A percentile compares a stretch with the other conserved stretches of the same genome.
phyloP scores from a whole-genome alignment of 78 protist species.

The Thecamonas trahens region DNA sequence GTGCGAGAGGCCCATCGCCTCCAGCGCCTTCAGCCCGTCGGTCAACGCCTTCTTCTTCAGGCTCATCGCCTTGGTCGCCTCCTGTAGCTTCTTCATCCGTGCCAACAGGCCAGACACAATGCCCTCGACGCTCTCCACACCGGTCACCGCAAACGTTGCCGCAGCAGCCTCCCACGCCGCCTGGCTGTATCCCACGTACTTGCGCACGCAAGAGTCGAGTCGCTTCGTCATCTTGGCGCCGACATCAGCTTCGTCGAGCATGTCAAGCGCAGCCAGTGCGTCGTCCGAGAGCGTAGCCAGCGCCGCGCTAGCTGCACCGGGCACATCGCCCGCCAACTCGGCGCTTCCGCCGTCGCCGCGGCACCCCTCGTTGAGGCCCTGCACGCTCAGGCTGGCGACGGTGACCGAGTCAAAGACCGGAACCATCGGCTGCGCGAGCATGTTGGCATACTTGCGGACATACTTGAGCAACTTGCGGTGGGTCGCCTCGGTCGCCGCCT shows the following conservation, averaged over 20 bases:
- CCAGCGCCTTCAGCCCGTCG: slow-evolving; percentile 14
- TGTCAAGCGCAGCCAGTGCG: not conserved
- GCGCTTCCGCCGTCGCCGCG: not conserved
- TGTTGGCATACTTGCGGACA: not conserved
- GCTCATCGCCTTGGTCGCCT: not conserved
- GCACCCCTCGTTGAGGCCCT: not conserved
- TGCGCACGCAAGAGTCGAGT: not conserved
- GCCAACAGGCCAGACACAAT: not conserved
- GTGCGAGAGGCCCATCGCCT: slow-evolving; percentile 18
- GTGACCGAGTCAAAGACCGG: not conserved
- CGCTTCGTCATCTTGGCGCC: not conserved
- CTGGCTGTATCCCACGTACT: not conserved
- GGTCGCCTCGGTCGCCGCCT: slow-evolving; percentile 14
- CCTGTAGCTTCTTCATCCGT: not conserved
- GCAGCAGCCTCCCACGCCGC: too few relatives aligned
- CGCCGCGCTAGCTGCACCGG: too few relatives aligned
- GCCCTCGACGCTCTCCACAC: not conserved
- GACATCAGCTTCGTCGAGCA: not conserved
- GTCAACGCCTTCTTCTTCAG: slow-evolving; percentile 21
- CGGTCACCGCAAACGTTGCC: too few relatives aligned
- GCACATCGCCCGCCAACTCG: not conserved
- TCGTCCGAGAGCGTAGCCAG: not conserved
- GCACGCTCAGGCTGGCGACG: not conserved
- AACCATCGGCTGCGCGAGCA: slow-evolving; percentile 4
- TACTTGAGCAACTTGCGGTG: slow-evolving; percentile 23